Evolutionary conservation across 1,139 yeast species (phyloP).

Genomic region (Saccharomyces pastorianus): DNA sequence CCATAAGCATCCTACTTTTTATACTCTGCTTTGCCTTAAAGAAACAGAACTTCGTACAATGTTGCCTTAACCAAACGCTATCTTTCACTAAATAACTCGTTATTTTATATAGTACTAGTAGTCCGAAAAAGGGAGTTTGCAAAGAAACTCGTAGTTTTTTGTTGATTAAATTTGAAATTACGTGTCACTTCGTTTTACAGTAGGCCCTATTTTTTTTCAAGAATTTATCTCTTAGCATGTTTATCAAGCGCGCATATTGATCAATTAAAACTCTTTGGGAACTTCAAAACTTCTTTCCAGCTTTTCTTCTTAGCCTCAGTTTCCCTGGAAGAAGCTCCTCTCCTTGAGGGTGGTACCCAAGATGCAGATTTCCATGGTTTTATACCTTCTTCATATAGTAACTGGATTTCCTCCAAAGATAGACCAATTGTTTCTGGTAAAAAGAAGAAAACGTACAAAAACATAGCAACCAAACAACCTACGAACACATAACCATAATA

Average conservation of each 20-base stretch:
- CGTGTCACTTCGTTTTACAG: too few relatives aligned
- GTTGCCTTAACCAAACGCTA: too few relatives aligned
- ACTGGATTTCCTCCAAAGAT: conserved; percentile 62
- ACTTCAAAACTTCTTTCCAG: neutral
- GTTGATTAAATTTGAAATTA: too few relatives aligned
- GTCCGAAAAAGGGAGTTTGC: too few relatives aligned
- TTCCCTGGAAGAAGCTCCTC: conserved; percentile 15
- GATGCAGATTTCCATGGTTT: conserved; percentile 39
- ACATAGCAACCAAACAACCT: conserved; percentile 53
- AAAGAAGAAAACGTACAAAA: conserved; percentile 54
- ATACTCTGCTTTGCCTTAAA: too few relatives aligned
- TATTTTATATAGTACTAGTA: too few relatives aligned
- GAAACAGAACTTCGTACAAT: too few relatives aligned
- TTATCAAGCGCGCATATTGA: neutral
- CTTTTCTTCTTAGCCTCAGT: neutral
- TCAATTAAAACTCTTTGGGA: neutral
- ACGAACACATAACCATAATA: conserved; percentile 64
- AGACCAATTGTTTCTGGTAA: conserved; percentile 66
- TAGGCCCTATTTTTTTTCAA: too few relatives aligned
- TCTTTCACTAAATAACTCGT: too few relatives aligned
- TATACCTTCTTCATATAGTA: conserved; percentile 39
- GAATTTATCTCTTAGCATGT: too few relatives aligned
- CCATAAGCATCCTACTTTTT: too few relatives aligned
- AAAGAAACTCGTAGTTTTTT: too few relatives aligned
- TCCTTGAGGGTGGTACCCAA: conserved; percentile 27